phyloP scores from a whole-genome alignment of 768 basidiomycete species.

The Tephrocybe sp. region DNA sequence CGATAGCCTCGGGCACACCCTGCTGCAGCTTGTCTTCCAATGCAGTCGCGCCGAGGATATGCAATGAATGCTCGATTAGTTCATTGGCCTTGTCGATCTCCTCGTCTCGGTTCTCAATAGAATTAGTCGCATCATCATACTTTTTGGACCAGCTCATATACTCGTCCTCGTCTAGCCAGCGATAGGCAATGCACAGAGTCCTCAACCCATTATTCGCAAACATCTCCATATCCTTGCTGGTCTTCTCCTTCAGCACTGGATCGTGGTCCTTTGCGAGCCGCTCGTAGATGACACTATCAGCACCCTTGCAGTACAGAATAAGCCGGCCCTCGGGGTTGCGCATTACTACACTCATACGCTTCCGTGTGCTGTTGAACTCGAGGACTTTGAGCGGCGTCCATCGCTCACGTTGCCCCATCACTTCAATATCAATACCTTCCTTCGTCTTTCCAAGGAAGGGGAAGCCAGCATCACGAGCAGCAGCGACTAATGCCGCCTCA shows the following conservation, averaged over 20 bases:
- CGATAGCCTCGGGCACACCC: conserved; percentile 96
- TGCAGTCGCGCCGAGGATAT: conserved; percentile 92
- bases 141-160: conserved; percentile 75
- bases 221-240: conserved; percentile 83
- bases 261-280: conserved; percentile 80
- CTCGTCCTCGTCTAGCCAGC: conserved; percentile 78
- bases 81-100: conserved; percentile 89
- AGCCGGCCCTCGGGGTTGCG: conserved; percentile 81
- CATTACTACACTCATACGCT: conserved; percentile 92
- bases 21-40: conserved; percentile 97
- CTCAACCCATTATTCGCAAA: conserved; percentile 93
- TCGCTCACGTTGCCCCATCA: conserved; percentile 83
- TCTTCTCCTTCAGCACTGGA: conserved; percentile 66
- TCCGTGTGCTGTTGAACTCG: conserved; percentile 93
- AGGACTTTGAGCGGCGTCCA: conserved; percentile 78
- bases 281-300: conserved; percentile 91
- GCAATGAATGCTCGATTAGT: conserved; percentile 74
- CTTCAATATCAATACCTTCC: conserved; percentile 81
- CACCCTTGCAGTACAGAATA: conserved; percentile 93
- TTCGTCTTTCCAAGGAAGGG: conserved; percentile 79
- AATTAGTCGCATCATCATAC: conserved; percentile 80
- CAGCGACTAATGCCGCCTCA: conserved; percentile 90
- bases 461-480: conserved; percentile 91
- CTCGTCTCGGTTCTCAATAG: conserved; percentile 81
- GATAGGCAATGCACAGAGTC: conserved; percentile 86